Base-by-base conservation (phyloP, 108 stramenopile genomes). In the Cyclotella sp. region DNA sequence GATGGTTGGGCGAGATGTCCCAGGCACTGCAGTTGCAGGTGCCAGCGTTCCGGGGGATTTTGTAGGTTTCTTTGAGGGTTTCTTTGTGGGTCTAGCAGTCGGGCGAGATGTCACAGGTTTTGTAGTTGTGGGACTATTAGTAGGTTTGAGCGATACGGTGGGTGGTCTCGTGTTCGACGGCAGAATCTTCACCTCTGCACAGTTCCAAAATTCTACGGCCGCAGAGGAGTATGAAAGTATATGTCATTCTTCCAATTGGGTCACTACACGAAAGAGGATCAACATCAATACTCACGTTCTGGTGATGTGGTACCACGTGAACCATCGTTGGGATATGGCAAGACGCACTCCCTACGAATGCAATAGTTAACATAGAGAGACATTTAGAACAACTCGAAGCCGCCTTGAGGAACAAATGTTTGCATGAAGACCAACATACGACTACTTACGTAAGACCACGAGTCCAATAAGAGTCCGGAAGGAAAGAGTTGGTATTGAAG, bases 261-360 rank as follows among this genome's bases (percentile, higher is more conserved):
- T 51, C n/a, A 51, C 49, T n/a, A n/a, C 3, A 3, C 49, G 19
- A 19, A 16, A 8, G 16, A 19, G 3, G n/a, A 51, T 3, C 3
- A 8, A 19, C 19, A 51, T 51, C n/a, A 3, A 19, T 51, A 72
- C 54, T 42, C 52, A 58, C 57, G 65, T 46, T 82, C 75, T 3
- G 81, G 81, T 67, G 64, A 76, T 18, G 70, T 72, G 22, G 69
- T 28, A 39, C 18, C 27, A 39, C 75, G 29, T 26, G 68, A 28
- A 18, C 81, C 81, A 78, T 64, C 63, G 34, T 34, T 60, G 30
- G 54, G 74, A 43, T 82, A 82, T 11, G 82, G 82, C 14, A 45
- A 63, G 15, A 63, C 65, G 63, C 82, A 83, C 21, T 53, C 41
- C n/a, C 49, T 51, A 19, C 8, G 49, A 16, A 51, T 3, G 49